Conservation (phyloP, 2,329 filamentous ascomycete genomes). For the Colletotrichum sp. region DNA sequence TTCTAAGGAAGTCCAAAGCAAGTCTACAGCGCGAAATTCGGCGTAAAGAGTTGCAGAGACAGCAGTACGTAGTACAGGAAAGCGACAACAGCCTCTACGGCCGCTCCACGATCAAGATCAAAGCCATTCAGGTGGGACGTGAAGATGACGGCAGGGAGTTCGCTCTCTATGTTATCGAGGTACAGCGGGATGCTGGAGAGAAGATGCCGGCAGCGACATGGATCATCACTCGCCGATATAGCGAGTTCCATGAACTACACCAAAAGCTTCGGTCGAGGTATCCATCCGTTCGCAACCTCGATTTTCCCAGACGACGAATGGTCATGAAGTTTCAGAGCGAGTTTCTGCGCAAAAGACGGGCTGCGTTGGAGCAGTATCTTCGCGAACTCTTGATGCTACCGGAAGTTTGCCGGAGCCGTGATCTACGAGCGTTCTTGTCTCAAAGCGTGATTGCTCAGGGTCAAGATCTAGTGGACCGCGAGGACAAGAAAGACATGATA, state of each 20-base stretch:
- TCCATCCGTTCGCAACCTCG: constrained; percentile 84
- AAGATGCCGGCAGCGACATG: constrained; percentile 97
- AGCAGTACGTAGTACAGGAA: constrained; percentile 97
- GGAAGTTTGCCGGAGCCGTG: constrained; percentile 91
- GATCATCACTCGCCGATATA: constrained; percentile 91
- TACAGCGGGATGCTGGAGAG: constrained; percentile 87
- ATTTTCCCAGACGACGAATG: constrained; percentile 90
- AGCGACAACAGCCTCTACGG: constrained; percentile 97
- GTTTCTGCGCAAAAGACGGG: constrained; percentile 87
- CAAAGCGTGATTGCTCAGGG: constrained; percentile 78
- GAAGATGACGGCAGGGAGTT: constrained; percentile 94
- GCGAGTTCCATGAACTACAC: constrained; percentile 95
- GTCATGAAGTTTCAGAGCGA: constrained; percentile 97
- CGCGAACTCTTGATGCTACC: constrained; percentile 82
- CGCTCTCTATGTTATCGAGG: constrained; percentile 91
- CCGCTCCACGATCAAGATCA: constrained; percentile 86
- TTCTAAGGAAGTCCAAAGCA: constrained; percentile 90
- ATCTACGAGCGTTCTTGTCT: constrained; percentile 90
- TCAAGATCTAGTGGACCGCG: constrained; percentile 60
- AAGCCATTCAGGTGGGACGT: constrained; percentile 88
- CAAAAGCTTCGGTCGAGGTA: constrained; percentile 86
- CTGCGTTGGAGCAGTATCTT: constrained; percentile 86
- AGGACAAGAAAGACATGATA: constrained; percentile 85
- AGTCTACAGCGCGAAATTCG: constrained; percentile 92
- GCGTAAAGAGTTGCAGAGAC: constrained; percentile 92